These are phyloP conservation scores for Herpetomonas samuelpessoai DNA, from an alignment of 208 protist genomes.

Conservation along the genomic window DNA sequence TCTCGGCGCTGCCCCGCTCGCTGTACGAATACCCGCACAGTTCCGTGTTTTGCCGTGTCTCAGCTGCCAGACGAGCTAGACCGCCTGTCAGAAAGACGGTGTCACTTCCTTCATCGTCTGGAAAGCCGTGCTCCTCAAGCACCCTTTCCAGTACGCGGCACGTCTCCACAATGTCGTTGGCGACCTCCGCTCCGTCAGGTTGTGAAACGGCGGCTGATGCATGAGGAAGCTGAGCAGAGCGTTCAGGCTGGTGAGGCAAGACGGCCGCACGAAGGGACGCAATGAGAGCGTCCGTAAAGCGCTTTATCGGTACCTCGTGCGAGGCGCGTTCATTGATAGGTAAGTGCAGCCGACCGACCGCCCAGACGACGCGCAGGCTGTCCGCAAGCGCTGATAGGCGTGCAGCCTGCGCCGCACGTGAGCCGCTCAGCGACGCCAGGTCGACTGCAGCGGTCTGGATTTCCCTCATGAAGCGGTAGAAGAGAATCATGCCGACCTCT, in stretches of 20 bases:
- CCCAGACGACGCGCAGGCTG: slow-evolving; percentile 10
- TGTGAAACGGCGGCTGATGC: too few relatives aligned
- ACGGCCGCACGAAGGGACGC: slow-evolving; percentile 8
- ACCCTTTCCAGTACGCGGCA: slow-evolving; percentile 36
- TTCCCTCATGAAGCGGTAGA: slow-evolving; percentile 32
- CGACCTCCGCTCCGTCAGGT: too few relatives aligned
- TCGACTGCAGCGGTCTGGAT: slow-evolving; percentile 16
- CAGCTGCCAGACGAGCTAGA: slow-evolving; percentile 25
- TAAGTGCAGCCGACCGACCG: slow-evolving; percentile 7
- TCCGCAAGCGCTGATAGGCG: slow-evolving; percentile 14
- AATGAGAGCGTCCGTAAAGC: slow-evolving; percentile 15
- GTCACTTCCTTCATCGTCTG: slow-evolving; percentile 47
- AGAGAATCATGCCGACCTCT: slow-evolving; percentile 62
- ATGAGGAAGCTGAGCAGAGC: too few relatives aligned
- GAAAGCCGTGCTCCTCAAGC: slow-evolving; percentile 70
- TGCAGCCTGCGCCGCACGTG: background rate
- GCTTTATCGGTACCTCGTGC: background rate
- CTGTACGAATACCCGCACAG: slow-evolving; percentile 71
- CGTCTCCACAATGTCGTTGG: slow-evolving; percentile 8
- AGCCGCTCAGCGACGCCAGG: slow-evolving; percentile 6
- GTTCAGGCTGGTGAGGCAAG: too few relatives aligned
- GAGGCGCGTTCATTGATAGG: slow-evolving; percentile 1
- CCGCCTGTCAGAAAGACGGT: slow-evolving; percentile 12
- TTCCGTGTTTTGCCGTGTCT: slow-evolving; percentile 34
- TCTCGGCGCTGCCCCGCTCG: slow-evolving; percentile 30